These are phyloP conservation scores for Globisporangium irregulare DNA, from an alignment of 352 stramenopile genomes.

Conservation along the genomic window DNA sequence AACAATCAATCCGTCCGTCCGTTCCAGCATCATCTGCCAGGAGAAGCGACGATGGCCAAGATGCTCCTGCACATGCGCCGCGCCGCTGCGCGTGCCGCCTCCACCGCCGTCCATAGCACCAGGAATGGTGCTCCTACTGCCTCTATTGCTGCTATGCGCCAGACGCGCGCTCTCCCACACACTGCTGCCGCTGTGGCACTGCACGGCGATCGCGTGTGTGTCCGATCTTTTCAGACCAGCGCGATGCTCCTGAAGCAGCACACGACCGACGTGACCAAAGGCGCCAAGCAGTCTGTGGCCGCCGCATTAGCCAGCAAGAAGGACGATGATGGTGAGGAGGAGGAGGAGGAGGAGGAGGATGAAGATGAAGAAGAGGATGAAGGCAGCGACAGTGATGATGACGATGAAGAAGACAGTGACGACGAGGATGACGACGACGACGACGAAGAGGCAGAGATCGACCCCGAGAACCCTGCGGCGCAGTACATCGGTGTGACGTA, in stretches of 20 bases:
- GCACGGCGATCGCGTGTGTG: background rate
- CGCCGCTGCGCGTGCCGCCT: conserved; percentile 5
- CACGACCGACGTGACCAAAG: conserved; percentile 21
- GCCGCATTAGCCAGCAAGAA: conserved; percentile 12
- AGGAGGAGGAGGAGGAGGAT: conserved; percentile 2
- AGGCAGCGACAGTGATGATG: conserved; percentile 10
- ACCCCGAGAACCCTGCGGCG: conserved; percentile 27
- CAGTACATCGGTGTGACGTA: conserved; percentile 72
- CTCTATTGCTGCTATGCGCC: background rate
- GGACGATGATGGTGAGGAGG: background rate
- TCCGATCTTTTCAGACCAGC: conserved; percentile 20
- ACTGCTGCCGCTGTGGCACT: background rate
- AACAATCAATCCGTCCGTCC: background rate
- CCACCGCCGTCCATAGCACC: background rate
- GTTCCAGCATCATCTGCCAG: background rate
- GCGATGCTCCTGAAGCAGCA: conserved; percentile 19
- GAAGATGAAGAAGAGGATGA: conserved; percentile 11
- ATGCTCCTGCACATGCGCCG: conserved; percentile 17
- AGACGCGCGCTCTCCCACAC: background rate
- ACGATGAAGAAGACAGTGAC: conserved; percentile 20
- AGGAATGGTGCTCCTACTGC: background rate
- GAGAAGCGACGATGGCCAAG: conserved; percentile 8
- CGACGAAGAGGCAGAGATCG: conserved; percentile 29
- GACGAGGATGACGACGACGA: conserved; percentile 25
- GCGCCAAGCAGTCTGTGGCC: conserved; percentile 16